Base-by-base conservation (phyloP, 2,329 filamentous ascomycete genomes). In the Sporothrix protearum region DNA sequence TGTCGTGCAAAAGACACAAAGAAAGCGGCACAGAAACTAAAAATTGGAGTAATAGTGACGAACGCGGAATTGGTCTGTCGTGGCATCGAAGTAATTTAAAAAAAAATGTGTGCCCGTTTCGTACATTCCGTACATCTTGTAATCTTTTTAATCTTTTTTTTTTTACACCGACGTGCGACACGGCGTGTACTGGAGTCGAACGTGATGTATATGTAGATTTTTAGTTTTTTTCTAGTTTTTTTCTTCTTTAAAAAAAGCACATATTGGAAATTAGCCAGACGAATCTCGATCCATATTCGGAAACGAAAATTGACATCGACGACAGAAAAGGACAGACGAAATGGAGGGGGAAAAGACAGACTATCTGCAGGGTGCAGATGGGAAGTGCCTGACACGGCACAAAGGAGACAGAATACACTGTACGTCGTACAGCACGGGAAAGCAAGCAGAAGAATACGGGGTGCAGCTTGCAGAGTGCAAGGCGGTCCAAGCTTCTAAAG, bases 391-490 rank as follows among this genome's bases (percentile, higher is more conserved):
- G 57, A 42, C 57, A 63, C 36, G 57, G 57, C 57, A 63, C 33
- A 68, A 33, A 28, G 28, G n/a, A 49, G 22, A 51, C 19, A 68
- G 5, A 36, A n/a, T 1, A 19, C 16, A 25, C 42, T 1, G 8
- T 28, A 25, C 42, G 25, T 12, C 19, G 45, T 22, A 53, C 12
- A 68, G 28, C 25, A 53, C 42, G 42, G 25, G 6, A 67, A 33
- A 30, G 42, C 30, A 66, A 25, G n/a, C n/a, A n/a, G 14, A 57
- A 42, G 53, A 68, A 68, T 42, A 68, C 63, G 70, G 63, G 70
- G 63, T 71, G 63, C 70, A 71, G 70, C 61, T 6, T 68, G 70
- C 64, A 68, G 63, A 10, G 61, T 64, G 61, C 61, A 64, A 25
- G 28, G 57, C n/a, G 61, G 63, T n/a, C 64, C 70, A 61, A 68